A percentile compares a stretch with the other conserved stretches of the same genome.
These are phyloP conservation scores for Brettanomyces nanus DNA, from an alignment of 805 yeast species.

Conservation along the genomic window DNA sequence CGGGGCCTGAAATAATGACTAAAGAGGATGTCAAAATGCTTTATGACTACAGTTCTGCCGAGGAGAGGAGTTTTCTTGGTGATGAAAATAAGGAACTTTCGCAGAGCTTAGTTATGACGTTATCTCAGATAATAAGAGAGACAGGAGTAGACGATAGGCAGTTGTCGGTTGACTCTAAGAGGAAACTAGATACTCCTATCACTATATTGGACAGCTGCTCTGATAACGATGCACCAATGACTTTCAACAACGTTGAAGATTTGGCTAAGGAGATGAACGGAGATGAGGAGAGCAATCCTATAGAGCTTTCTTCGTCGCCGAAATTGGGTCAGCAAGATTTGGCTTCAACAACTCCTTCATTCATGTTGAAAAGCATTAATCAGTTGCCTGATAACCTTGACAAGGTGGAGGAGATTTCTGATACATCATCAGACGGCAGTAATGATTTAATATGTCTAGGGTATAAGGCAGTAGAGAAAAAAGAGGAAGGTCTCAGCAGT, in stretches of 20 bases:
- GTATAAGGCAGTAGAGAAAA: constrained; percentile 1
- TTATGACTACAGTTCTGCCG: constrained; percentile 1
- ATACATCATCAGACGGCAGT: not conserved
- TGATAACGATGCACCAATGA: constrained; percentile 1
- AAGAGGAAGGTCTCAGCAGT: constrained; percentile 2
- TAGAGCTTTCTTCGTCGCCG: not conserved
- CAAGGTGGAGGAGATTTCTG: constrained; percentile 1
- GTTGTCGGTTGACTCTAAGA: too few species aligned
- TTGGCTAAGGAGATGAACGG: not conserved
- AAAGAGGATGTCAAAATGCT: constrained; percentile 3
- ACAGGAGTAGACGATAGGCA: not conserved
- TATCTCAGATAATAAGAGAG: constrained; percentile 2
- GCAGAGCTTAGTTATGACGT: not conserved
- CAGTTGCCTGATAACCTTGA: constrained; percentile 4
- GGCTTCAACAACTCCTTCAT: not conserved
- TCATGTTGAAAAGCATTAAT: constrained; percentile 1
- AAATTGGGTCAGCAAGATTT: not conserved
- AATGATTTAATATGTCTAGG: constrained; percentile 2
- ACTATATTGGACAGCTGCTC: constrained; percentile 4
- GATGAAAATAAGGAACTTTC: not conserved
- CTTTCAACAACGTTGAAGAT: not conserved
- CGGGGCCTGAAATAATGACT: not conserved
- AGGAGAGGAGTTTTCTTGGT: constrained; percentile 2
- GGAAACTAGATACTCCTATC: not conserved
- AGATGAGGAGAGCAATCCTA: not conserved